A percentile compares a stretch with the other conserved stretches of the same genome.
phyloP scores from a whole-genome alignment of 768 basidiomycete species.

The Mycena vulgaris region DNA sequence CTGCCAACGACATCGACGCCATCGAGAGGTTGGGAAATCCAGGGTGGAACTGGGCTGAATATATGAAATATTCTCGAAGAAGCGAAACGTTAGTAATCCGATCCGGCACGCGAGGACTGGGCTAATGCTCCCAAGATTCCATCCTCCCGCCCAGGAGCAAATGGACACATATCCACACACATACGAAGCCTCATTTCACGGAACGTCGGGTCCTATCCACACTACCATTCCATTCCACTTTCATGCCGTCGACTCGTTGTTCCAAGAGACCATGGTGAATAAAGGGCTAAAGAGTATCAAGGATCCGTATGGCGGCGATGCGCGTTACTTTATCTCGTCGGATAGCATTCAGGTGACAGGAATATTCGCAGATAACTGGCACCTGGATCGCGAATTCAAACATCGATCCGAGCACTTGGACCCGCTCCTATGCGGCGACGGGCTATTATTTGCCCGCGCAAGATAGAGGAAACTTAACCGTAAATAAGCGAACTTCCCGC shows the following conservation, averaged over 20 bases:
- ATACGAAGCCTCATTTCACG: constrained; percentile 43
- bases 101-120: neutral
- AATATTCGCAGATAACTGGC: constrained; percentile 27
- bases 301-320: constrained; percentile 51
- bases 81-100: constrained; percentile 52
- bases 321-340: constrained; percentile 25
- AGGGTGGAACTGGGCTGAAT: constrained; percentile 69
- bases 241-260: constrained; percentile 45
- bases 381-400: constrained; percentile 40
- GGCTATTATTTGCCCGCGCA: constrained; percentile 40
- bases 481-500: constrained; percentile 11
- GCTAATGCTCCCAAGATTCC: constrained; percentile 41
- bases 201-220: constrained; percentile 48
- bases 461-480: constrained; percentile 25
- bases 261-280: constrained; percentile 45
- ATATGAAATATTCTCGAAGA: constrained; percentile 54
- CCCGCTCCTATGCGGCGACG: constrained; percentile 48
- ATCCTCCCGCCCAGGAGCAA: constrained; percentile 46
- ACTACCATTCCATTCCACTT: constrained; percentile 46
- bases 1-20: constrained; percentile 48
- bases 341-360: neutral
- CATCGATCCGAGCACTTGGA: constrained; percentile 46
- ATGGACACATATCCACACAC: constrained; percentile 46
- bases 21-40: constrained; percentile 67
- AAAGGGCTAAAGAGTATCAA: constrained; percentile 42